Evolutionary conservation across 2,329 filamentous ascomycete species (phyloP), one percentile per base, ranked within the genome.

Genomic region (Cladophialophora psammophila): DNA sequence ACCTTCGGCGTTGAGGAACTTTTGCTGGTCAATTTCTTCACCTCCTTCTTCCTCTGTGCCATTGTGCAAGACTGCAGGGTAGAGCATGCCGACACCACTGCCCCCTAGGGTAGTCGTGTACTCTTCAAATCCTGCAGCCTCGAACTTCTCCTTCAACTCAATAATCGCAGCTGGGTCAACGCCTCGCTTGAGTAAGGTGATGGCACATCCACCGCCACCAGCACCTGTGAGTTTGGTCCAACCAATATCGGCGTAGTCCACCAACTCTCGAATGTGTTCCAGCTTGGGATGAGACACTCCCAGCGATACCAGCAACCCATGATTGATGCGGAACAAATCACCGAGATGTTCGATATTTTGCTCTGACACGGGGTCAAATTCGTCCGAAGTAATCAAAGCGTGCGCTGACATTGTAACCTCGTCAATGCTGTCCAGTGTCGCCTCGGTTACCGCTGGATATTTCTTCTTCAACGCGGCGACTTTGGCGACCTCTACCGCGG

Each of bases 221-320:
- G 95, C 95, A 38, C 95, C 95, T 0, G 95, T 99, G 65, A 99
- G 86, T 78, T 99, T 99, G 12, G 95, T 97, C 94, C 94, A 99
- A 35, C 95, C 95, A 64, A 97, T 91, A 48, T 90, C 91, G 64
- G 93, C 87, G 73, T 95, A 89, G 72, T 99, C 94, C 57, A 96
- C 91, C 32, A 99, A 83, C 80, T 97, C 94, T 69, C 95, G 89
- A 73, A 99, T 89, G 36, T 94, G 88, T 80, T 99, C 95, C 32
- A 99, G 85, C 55, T 93, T 90, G 0, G 95, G 96, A 78, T 99
- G 95, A 1, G 94, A 98, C 34, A 98, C 95, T 7, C 95, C 95
- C 2, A 99, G 83, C 0, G 93, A 90, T n/a, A 93, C 90, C 26
- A 99, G 84, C 53, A 98, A 85, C 31, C 94, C 95, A 77, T 99